Evolutionary conservation across 805 yeast genomes (phyloP).

Genomic region (Candida ipomoeae): DNA sequence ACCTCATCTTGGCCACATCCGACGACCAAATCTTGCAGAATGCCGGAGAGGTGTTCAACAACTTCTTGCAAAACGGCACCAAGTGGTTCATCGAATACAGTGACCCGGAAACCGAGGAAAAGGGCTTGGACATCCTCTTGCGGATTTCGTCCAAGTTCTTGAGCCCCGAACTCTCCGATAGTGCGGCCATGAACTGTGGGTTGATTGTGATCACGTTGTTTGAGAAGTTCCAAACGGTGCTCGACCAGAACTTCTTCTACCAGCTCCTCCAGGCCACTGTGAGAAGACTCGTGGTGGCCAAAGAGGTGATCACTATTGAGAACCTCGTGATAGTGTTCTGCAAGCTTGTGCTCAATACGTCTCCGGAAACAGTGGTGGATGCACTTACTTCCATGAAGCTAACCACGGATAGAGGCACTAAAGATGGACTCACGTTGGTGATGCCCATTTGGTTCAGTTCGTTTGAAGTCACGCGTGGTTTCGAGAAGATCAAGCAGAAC

Average conservation of each 20-base stretch:
- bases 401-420: conserved; percentile 18
- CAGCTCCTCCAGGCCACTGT: conserved; percentile 75
- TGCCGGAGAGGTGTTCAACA: conserved; percentile 70
- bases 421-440: conserved; percentile 50
- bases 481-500: conserved; percentile 60
- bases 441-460: conserved; percentile 80
- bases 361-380: conserved; percentile 56
- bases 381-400: conserved; percentile 45
- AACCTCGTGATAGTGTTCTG: conserved; percentile 75
- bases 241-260: conserved; percentile 39
- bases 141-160: conserved; percentile 64
- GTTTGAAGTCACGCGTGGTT: conserved; percentile 78
- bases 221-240: conserved; percentile 42
- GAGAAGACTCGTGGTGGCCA: conserved; percentile 57
- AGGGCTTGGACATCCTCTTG: conserved; percentile 57
- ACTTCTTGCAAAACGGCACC: conserved; percentile 46
- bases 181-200: conserved; percentile 80
- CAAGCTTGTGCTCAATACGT: conserved; percentile 56
- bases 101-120: conserved; percentile 29
- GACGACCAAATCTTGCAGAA: conserved; percentile 78
- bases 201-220: conserved; percentile 57
- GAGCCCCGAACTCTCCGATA: conserved; percentile 67
- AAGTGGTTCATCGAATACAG: conserved; percentile 27
- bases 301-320: conserved; percentile 70
- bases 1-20: conserved; percentile 40